Evolutionary conservation across 768 basidiomycete species (phyloP), one percentile per base, ranked within the genome.

Genomic region (Steccherinum ochraceum): DNA sequence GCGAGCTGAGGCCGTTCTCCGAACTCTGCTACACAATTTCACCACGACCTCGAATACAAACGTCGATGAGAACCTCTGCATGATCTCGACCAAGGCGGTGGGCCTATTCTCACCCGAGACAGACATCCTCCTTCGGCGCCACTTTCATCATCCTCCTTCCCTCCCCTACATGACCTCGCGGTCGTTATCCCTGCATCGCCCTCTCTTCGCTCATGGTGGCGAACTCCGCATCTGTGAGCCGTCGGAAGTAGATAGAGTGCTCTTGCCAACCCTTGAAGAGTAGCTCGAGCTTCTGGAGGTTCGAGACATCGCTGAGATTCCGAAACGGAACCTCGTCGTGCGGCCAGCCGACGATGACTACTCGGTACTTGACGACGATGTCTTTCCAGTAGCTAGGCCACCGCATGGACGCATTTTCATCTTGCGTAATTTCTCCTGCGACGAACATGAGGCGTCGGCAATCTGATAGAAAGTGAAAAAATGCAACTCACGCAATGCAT

Each of bases 341-440:
- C 27, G 63, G 61, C 63, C 61, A 62, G 5, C 63, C 63, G 24
- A 61, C 61, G 51, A 64, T 60, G 54, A 59, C 50, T 12, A 64
- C 63, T 41, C 52, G 58, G 45, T 64, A 64, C 44, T 60, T 58
- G 24, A 50, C 48, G 35, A 62, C 61, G 40, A 64, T 56, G 57
- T 64, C 60, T 39, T 50, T 51, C 60, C 58, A 58, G 50, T 61
- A 62, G 35, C 58, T 51, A 24, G 49, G 52, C 59, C 60, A 64
- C 2, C 58, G 59, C 63, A 64, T 64, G 19, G 53, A 49, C 18
- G 63, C 63, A 44, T 46, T 48, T 30, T 52, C 53, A 40, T 62
- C 58, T 21, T 56, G 52, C n/a, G 63, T 61, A 43, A 62, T 61
- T 3, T 46, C 49, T 23, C 57, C 63, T 64, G 46, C 3, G 25